phyloP scores from a whole-genome alignment of 2,329 filamentous ascomycete species.

The Ilyonectria robusta region DNA sequence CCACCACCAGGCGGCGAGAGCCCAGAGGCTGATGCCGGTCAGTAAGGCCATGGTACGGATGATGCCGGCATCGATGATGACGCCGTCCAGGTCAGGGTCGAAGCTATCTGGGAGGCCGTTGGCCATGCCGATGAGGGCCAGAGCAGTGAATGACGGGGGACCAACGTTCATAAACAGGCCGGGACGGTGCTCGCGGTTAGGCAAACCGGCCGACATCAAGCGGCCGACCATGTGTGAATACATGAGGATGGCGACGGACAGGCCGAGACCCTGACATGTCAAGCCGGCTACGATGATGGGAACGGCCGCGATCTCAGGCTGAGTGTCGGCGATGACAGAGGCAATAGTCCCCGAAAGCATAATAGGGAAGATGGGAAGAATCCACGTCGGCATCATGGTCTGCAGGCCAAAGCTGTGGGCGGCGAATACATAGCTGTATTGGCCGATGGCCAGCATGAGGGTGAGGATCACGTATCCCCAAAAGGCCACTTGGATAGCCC shows the following conservation, averaged over 20 bases:
- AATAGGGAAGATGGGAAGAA: conserved; percentile 81
- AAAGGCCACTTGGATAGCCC: conserved; percentile 74
- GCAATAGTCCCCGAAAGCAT: conserved; percentile 82
- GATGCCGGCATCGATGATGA: conserved; percentile 54
- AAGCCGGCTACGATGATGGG: conserved; percentile 76
- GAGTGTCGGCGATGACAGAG: conserved; percentile 72
- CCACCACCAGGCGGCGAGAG: conserved; percentile 72
- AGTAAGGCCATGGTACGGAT: conserved; percentile 63
- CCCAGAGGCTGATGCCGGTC: conserved; percentile 74
- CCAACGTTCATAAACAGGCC: conserved; percentile 83
- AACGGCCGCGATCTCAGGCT: conserved; percentile 69
- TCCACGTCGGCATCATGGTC: conserved; percentile 81
- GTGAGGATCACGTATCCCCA: conserved; percentile 77
- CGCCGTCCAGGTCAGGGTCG: conserved; percentile 58
- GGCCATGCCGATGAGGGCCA: conserved; percentile 79
- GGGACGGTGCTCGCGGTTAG: conserved; percentile 71
- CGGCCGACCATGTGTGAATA: conserved; percentile 79
- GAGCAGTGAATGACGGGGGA: conserved; percentile 77
- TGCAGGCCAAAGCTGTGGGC: conserved; percentile 70
- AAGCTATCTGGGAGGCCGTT: conserved; percentile 57
- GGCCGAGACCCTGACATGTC: conserved; percentile 78
- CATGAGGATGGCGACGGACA: conserved; percentile 77
- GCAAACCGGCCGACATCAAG: conserved; percentile 76
- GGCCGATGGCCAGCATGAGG: conserved; percentile 71
- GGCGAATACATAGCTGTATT: conserved; percentile 78